Evolutionary conservation across 1,284 basidiomycete genomes (phyloP), one percentile per base, ranked within the genome.

Genomic region (Sanguinoderma infundibulare): DNA sequence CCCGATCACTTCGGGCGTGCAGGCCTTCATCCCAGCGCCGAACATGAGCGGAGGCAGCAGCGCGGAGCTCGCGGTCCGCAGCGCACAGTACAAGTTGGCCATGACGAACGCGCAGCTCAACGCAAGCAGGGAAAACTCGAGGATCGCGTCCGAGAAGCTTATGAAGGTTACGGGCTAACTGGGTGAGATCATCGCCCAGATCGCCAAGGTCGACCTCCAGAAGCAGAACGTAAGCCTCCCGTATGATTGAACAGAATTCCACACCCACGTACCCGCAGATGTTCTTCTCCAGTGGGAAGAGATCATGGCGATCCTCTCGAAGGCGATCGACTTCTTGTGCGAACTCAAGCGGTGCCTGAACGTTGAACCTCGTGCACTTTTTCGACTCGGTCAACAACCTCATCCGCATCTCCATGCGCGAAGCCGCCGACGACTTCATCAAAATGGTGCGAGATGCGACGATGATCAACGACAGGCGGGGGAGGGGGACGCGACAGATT

Each of bases 311-410:
- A 62, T 62, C 17, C 44, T 62, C 15, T 10, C 36, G 22, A 53
- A 46, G 22, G 60, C 60, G 17, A 58, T 62, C 44, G 39, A 57
- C 28, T 62, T 62, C 36, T 51, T 62, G 3, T 62, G 56, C 55
- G 51, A 62, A 56, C 52, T 62, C 26, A 62, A 62, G 46, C 34
- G 20, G 22, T 62, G 58, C 46, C 26, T 62, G 20, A 62, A 62
- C 55, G n/a, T n/a, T n/a, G n/a, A 62, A 62, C 44, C 60, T 62
- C 30, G 60, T 62, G 5, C 60, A 62, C 30, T 62, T 62, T 39
- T 62, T 62, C 44, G 38, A 53, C 46, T 51, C 52, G 12, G 60
- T 62, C 20, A 54, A 62, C 51, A 62, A 57, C 22, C 52, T 62
- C 30, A 56, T 62, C 35, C 58, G 55, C n/a, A 26, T 62, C 36